Conservation (phyloP, 2,329 filamentous ascomycete species). For the Zymoseptoria tritici region DNA sequence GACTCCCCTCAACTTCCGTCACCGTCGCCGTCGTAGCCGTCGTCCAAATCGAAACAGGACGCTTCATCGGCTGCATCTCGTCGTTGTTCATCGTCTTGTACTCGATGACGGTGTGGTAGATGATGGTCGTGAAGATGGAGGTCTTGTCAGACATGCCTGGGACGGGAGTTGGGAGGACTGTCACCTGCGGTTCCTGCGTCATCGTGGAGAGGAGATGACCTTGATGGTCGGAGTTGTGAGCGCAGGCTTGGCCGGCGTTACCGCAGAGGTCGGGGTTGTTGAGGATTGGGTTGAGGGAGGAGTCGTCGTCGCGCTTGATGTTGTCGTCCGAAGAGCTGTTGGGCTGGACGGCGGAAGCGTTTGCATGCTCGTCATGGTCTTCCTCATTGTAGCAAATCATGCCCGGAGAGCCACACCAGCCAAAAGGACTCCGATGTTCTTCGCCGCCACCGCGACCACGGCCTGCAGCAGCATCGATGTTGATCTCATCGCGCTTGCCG, state of each 20-base stretch:
- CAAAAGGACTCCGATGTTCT: not conserved
- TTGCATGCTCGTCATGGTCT: not conserved
- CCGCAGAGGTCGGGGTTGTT: not conserved
- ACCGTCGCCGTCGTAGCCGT: not conserved
- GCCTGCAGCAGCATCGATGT: not conserved
- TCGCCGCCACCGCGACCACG: too few relatives aligned
- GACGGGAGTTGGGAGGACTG: not conserved
- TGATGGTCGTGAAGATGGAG: not conserved
- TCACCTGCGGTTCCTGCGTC: not conserved
- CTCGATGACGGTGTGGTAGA: not conserved
- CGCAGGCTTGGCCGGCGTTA: not conserved
- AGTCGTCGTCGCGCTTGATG: not conserved
- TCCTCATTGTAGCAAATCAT: not conserved
- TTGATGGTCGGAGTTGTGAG: not conserved
- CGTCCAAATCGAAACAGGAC: not conserved
- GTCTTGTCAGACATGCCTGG: not conserved
- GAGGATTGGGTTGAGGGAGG: not conserved
- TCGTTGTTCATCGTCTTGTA: not conserved
- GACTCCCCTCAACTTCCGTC: not conserved
- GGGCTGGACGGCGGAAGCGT: not conserved
- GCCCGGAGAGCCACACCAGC: not conserved
- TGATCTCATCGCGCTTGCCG: not conserved
- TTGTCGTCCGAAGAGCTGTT: not conserved
- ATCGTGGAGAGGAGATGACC: not conserved
- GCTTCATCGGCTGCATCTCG: not conserved